These are phyloP conservation scores for Termitomyces sp. DNA, from an alignment of 1,284 basidiomycete genomes.

Conservation along the genomic window DNA sequence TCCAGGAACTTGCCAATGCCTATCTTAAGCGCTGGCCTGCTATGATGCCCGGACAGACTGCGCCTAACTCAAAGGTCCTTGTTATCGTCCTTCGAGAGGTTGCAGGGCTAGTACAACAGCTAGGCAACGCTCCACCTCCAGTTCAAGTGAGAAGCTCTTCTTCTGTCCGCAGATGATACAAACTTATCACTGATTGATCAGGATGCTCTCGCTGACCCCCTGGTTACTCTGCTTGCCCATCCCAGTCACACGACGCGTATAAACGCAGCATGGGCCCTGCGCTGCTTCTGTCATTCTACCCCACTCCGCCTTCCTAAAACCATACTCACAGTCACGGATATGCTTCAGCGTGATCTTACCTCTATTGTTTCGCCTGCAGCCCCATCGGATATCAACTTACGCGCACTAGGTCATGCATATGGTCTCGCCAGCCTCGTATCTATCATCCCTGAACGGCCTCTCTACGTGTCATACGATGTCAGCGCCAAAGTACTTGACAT, in stretches of 20 bases:
- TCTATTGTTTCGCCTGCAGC: constrained; percentile 64
- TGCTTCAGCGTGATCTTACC: constrained; percentile 81
- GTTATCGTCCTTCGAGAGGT: constrained; percentile 81
- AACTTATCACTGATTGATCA: constrained; percentile 22
- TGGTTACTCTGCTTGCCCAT: constrained; percentile 83
- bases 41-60: constrained; percentile 80
- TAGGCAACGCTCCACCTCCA: constrained; percentile 88
- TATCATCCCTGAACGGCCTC: constrained; percentile 79
- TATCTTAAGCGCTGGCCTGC: constrained; percentile 92
- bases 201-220: constrained; percentile 84
- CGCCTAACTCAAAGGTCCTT: constrained; percentile 70
- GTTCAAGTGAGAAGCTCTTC: constrained; percentile 56
- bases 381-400: constrained; percentile 65
- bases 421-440: constrained; percentile 86
- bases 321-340: constrained; percentile 69
- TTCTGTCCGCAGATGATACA: not conserved
- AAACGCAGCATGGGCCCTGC: constrained; percentile 82
- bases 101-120: constrained; percentile 79
- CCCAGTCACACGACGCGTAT: constrained; percentile 85
- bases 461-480: constrained; percentile 95
- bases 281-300: constrained; percentile 86
- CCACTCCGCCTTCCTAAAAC: constrained; percentile 81
- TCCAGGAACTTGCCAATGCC: constrained; percentile 76
- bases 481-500: constrained; percentile 88
- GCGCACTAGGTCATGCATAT: constrained; percentile 84